Percentiles rank a stretch among this genome's conserved stretches.
Evolutionary conservation across 768 basidiomycete species (phyloP).

Genomic region (Cyclocybe aegerita): DNA sequence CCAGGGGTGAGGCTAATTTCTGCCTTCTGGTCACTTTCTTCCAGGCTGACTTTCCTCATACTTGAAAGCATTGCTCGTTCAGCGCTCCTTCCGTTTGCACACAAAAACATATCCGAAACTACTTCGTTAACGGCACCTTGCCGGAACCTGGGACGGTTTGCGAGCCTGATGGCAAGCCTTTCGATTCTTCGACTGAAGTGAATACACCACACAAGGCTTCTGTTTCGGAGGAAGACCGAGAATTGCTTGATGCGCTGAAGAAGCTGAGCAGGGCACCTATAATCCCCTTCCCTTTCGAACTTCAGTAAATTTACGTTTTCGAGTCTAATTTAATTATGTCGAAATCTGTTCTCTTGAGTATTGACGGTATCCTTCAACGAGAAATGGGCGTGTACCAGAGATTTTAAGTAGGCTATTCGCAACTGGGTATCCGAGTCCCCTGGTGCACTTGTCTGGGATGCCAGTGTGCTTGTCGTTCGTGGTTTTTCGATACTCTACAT

Average conservation of each 20-base stretch:
- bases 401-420: no score
- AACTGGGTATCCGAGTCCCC: not conserved
- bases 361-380: no score
- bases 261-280: no score
- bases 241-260: no score
- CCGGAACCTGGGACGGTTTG: constrained; percentile 39
- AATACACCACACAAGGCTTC: not conserved
- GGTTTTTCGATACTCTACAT: no score
- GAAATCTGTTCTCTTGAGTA: no score
- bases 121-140: constrained; percentile 37
- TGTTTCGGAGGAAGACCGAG: not conserved
- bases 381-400: no score
- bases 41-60: not conserved
- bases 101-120: constrained; percentile 27
- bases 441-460: no score
- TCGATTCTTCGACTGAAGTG: not conserved
- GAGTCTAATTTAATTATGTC: no score
- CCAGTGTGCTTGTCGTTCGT: no score
- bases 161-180: not conserved
- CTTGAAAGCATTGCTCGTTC: constrained; percentile 29
- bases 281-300: no score
- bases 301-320: no score
- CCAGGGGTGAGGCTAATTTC: constrained; percentile 29
- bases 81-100: constrained; percentile 31
- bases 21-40: not conserved